Evolutionary conservation across 2,329 filamentous ascomycete species (phyloP), one percentile per base, ranked within the genome.

Genomic region (Sordariomycetes sp.): DNA sequence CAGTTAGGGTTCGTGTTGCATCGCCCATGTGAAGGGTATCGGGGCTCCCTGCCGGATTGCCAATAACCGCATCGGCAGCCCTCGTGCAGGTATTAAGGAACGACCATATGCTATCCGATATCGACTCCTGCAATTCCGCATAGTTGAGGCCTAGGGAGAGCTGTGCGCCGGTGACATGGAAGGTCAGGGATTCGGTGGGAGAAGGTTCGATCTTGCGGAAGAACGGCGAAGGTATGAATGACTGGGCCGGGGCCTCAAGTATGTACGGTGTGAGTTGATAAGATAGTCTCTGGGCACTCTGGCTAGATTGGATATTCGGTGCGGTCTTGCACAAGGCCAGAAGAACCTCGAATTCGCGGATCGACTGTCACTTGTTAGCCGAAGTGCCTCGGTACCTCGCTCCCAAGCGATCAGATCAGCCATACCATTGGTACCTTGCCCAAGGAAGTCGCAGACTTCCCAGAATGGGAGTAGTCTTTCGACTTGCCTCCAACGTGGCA

Each of bases 271-370:
- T 73, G 26, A 98, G 64, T 46, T 94, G 87, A 21, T 71, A 68
- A n/a, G 80, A 74, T 25, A 98, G 74, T 47, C 78, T 82, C 48
- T 84, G 76, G 19, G 87, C 88, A 50, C 83, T 82, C 40, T 85
- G 75, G 27, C 65, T 58, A 30, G 76, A 79, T 34, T 79, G 70
- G 18, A 96, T 70, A 17, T 77, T 72, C 4, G 86, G 82, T 4
- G 88, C 86, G 34, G 90, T 86, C 61, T 88, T 90, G 66, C 90
- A 96, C 18, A 98, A 70, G 28, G 92, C 86, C 18, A 96, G 64
- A 18, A 98, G 71, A 34, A 94, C 84, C 57, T 98, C 90, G 46
- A 94, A 81, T 66, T 98, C 93, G 49, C 85, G 80, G 35, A 88
- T 77, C 34, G 80, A 85, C 86, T 93, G 53, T 20, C 23, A 15